Percentiles rank a stretch among this genome's conserved stretches.
Evolutionary conservation across 306 rosid genomes (phyloP).

Genomic region (Glycyrrhiza uralensis): DNA sequence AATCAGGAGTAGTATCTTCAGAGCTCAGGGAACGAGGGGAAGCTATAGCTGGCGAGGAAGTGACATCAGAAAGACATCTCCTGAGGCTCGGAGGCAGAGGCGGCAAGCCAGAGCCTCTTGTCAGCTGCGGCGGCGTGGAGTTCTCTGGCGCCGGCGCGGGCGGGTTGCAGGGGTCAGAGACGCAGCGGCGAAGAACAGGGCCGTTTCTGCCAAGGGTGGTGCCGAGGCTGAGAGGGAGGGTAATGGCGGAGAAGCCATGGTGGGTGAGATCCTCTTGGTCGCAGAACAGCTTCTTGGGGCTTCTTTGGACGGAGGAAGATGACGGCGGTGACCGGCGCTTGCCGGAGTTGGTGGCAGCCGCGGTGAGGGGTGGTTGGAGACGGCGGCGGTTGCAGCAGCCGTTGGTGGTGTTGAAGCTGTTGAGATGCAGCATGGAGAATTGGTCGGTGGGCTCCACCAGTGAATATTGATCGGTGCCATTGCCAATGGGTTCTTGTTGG

Average conservation of each 20-base stretch:
- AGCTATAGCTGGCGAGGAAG: conserved; percentile 5
- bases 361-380: background rate
- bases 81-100: conserved; percentile 20
- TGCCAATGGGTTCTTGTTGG: background rate
- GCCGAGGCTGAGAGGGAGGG: conserved; percentile 17
- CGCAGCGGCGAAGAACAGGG: conserved; percentile 28
- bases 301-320: conserved; percentile 5
- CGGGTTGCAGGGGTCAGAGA: background rate
- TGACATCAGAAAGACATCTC: conserved; percentile 10
- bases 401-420: background rate
- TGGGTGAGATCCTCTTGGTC: conserved; percentile 13
- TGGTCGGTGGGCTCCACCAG: background rate
- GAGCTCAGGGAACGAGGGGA: background rate
- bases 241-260: conserved; percentile 33
- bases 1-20: conserved; percentile 28
- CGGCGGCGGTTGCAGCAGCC: background rate
- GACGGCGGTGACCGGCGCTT: conserved; percentile 18
- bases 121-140: background rate
- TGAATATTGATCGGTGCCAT: background rate
- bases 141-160: background rate
- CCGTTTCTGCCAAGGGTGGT: background rate
- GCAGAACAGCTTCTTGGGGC: conserved; percentile 27
- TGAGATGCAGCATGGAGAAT: conserved; percentile 29
- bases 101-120: conserved; percentile 15
- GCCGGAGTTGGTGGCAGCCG: conserved; percentile 19